phyloP scores from a whole-genome alignment of 352 stramenopile species.

The Phytophthora vignae region DNA sequence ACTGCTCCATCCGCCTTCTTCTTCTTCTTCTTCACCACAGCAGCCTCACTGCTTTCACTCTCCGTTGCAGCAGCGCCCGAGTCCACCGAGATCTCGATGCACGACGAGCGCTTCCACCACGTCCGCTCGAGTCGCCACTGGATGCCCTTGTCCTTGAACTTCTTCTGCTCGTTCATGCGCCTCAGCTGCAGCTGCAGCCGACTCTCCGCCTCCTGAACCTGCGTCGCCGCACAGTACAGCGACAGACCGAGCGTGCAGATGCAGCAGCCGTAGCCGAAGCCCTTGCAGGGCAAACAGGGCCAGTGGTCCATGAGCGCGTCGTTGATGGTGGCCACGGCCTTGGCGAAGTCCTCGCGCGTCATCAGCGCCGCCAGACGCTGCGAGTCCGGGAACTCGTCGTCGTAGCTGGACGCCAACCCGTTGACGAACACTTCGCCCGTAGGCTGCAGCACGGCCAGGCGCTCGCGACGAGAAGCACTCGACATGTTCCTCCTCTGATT shows the following conservation, averaged over 20 bases:
- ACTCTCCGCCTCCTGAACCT: constrained; percentile 78
- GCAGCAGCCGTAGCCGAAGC: constrained; percentile 86
- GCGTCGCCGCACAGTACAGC: constrained; percentile 79
- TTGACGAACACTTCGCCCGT: constrained; percentile 85
- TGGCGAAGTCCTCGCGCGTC: constrained; percentile 70
- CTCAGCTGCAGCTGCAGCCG: constrained; percentile 72
- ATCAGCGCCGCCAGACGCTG: constrained; percentile 53
- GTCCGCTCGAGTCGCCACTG: constrained; percentile 71
- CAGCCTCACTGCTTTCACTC: neutral
- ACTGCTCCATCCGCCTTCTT: neutral
- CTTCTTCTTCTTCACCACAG: neutral
- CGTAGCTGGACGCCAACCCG: constrained; percentile 77
- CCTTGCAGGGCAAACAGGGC: constrained; percentile 83
- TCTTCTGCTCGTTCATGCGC: constrained; percentile 73
- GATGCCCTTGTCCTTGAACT: constrained; percentile 64
- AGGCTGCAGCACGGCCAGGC: constrained; percentile 62
- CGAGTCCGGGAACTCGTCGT: constrained; percentile 73
- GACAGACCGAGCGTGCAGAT: constrained; percentile 83
- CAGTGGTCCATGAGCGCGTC: constrained; percentile 85
- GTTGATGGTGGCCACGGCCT: constrained; percentile 77
- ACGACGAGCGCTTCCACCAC: constrained; percentile 77
- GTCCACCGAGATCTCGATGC: constrained; percentile 62
- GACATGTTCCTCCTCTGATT: constrained; percentile 15
- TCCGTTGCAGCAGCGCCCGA: neutral
- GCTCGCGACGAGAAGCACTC: constrained; percentile 26